A percentile compares a stretch with the other conserved stretches of the same genome.
These are phyloP conservation scores for Spiraea crenata DNA, from an alignment of 331 rosid species.

Conservation along the genomic window DNA sequence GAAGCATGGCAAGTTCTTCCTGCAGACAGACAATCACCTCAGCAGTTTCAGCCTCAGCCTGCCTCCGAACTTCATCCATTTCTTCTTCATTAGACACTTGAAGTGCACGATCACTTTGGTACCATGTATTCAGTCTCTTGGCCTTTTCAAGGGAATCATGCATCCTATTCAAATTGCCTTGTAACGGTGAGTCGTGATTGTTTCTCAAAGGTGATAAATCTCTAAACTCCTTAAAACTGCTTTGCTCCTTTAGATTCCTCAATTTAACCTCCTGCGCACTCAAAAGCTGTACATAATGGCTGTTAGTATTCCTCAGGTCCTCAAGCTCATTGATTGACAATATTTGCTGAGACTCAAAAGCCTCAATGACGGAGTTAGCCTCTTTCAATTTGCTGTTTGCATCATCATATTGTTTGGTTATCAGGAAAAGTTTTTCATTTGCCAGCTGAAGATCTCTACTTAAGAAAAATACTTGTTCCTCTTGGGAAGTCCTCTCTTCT, in stretches of 20 bases:
- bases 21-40: conserved; percentile 94
- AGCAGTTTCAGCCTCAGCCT: conserved; percentile 93
- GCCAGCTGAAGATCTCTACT: conserved; percentile 49
- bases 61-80: conserved; percentile 75
- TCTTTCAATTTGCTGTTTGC: conserved; percentile 50
- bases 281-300: conserved; percentile 46
- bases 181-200: conserved; percentile 45
- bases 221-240: conserved; percentile 44
- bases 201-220: conserved; percentile 38
- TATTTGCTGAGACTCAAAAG: conserved; percentile 78
- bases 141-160: conserved; percentile 88
- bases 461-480: conserved; percentile 49
- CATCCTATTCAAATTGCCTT: conserved; percentile 68
- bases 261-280: conserved; percentile 60
- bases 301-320: conserved; percentile 55
- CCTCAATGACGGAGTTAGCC: conserved; percentile 68
- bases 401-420: conserved; percentile 49
- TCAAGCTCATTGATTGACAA: conserved; percentile 71
- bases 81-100: conserved; percentile 84
- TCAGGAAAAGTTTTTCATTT: conserved; percentile 39
- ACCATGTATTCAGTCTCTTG: conserved; percentile 66
- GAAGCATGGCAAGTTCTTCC: conserved; percentile 81
- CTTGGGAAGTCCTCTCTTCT: conserved; percentile 63
- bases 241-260: conserved; percentile 55
- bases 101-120: conserved; percentile 73